phyloP scores from a whole-genome alignment of 164 flowering plant genomes.

The Stephania japonica region DNA sequence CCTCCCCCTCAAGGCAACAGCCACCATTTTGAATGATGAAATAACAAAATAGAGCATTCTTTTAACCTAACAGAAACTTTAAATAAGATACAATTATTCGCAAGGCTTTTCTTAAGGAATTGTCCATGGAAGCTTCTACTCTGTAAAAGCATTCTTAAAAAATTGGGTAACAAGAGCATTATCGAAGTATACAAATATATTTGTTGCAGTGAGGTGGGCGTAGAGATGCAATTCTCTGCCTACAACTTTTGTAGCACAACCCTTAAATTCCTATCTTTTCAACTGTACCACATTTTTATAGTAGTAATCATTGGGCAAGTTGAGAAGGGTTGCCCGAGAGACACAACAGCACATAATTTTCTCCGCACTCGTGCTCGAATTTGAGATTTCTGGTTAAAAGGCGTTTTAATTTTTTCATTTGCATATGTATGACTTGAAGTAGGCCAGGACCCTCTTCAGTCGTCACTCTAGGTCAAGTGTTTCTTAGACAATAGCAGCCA shows the following conservation, averaged over 20 bases:
- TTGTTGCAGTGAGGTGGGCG: constrained; percentile 3
- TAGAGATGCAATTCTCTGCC: constrained; percentile 6
- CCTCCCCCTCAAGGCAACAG: not conserved
- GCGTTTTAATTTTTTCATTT: too few relatives aligned
- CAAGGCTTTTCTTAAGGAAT: not conserved
- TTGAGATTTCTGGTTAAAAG: too few relatives aligned
- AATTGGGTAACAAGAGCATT: not conserved
- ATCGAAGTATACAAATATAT: not conserved
- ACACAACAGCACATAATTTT: not conserved
- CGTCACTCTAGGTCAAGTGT: too few relatives aligned
- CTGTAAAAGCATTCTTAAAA: constrained; percentile 1
- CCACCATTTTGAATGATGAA: not conserved
- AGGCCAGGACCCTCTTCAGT: too few relatives aligned
- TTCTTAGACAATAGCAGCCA: too few relatives aligned
- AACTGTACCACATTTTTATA: not conserved
- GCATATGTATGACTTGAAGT: too few relatives aligned
- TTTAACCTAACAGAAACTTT: not conserved
- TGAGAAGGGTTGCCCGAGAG: not conserved
- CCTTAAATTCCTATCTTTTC: constrained; percentile 3
- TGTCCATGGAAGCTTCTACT: constrained; percentile 7
- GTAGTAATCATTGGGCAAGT: not conserved
- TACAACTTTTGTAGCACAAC: not conserved
- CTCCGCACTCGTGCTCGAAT: not conserved
- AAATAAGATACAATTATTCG: not conserved
- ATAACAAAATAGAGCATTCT: not conserved